phyloP scores from a whole-genome alignment of 495 filamentous ascomycete species.

The Glonium stellatum region DNA sequence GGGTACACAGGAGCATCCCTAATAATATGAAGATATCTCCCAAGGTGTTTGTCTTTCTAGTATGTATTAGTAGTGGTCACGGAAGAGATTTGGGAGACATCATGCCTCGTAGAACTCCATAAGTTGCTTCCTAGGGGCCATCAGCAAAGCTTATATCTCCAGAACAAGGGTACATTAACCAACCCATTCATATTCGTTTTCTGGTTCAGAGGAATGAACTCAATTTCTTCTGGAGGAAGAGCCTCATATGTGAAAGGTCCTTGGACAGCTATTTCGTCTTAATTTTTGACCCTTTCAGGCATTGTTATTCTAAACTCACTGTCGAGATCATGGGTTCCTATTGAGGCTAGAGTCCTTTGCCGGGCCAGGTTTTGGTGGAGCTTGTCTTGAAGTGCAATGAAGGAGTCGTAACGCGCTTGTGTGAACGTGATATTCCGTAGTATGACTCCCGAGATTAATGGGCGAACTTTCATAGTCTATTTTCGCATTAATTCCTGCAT shows the following conservation, averaged over 20 bases:
- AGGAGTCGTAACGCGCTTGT: constrained; percentile 83
- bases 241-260: constrained; percentile 97
- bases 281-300: background rate
- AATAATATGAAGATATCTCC: constrained; percentile 84
- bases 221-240: constrained; percentile 82
- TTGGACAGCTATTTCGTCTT: constrained; percentile 47
- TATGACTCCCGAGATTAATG: constrained; percentile 79
- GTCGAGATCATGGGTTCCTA: constrained; percentile 95
- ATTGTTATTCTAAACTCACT: constrained; percentile 32
- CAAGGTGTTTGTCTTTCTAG: constrained; percentile 73
- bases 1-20: constrained; percentile 89
- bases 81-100: no score
- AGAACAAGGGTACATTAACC: no score
- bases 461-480: constrained; percentile 70
- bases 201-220: constrained; percentile 87
- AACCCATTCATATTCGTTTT: constrained; percentile 70
- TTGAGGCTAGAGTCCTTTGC: constrained; percentile 85
- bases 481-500: constrained; percentile 9
- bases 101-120: constrained; percentile 74
- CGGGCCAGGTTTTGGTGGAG: constrained; percentile 93
- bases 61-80: no score
- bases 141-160: no score
- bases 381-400: constrained; percentile 97
- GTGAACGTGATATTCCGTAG: constrained; percentile 88
- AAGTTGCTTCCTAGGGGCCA: constrained; percentile 50